These are phyloP conservation scores for Candida mesenterica DNA, from an alignment of 1,139 yeast genomes.

Conservation along the genomic window DNA sequence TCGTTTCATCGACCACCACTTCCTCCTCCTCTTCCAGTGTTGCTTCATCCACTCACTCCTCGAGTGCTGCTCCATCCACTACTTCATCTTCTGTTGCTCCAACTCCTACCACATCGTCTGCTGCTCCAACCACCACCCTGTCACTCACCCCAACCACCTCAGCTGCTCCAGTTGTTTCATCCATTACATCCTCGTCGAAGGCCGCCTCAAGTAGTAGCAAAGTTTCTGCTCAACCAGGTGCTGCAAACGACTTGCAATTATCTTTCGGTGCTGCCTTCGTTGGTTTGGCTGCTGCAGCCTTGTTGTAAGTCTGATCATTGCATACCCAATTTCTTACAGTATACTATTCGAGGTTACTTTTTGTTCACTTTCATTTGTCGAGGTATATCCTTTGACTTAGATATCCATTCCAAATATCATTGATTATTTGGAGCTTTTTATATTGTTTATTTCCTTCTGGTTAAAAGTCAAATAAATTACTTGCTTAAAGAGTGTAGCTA, in stretches of 20 bases:
- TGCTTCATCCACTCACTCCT: slow-evolving; percentile 12
- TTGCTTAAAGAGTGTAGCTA: too few relatives aligned
- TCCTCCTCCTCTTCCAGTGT: slow-evolving; percentile 14
- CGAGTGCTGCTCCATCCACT: slow-evolving; percentile 14
- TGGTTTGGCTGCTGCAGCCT: slow-evolving; percentile 20
- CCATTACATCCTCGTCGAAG: slow-evolving; percentile 7
- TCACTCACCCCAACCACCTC: slow-evolving; percentile 11
- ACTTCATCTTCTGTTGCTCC: slow-evolving; percentile 14
- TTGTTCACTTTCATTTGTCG: too few relatives aligned
- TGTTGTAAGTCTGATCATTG: slow-evolving; percentile 18
- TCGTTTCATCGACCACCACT: slow-evolving; percentile 16
- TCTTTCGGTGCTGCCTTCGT: slow-evolving; percentile 20
- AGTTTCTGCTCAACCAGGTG: slow-evolving; percentile 10
- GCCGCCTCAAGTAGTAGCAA: slow-evolving; percentile 6
- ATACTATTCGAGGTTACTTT: too few relatives aligned
- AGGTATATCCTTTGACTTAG: too few relatives aligned
- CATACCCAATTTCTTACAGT: neutral
- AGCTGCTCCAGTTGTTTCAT: slow-evolving; percentile 14
- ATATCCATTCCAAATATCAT: too few relatives aligned
- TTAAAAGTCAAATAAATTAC: too few relatives aligned
- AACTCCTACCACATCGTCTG: slow-evolving; percentile 8
- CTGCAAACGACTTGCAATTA: slow-evolving; percentile 12
- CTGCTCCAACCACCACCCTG: slow-evolving; percentile 12
- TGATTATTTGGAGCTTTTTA: too few relatives aligned
- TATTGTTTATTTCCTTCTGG: too few relatives aligned